A percentile compares a stretch with the other conserved stretches of the same genome.
These are phyloP conservation scores for Trypanosoma congolense DNA, from an alignment of 208 protist species.

Conservation along the genomic window DNA sequence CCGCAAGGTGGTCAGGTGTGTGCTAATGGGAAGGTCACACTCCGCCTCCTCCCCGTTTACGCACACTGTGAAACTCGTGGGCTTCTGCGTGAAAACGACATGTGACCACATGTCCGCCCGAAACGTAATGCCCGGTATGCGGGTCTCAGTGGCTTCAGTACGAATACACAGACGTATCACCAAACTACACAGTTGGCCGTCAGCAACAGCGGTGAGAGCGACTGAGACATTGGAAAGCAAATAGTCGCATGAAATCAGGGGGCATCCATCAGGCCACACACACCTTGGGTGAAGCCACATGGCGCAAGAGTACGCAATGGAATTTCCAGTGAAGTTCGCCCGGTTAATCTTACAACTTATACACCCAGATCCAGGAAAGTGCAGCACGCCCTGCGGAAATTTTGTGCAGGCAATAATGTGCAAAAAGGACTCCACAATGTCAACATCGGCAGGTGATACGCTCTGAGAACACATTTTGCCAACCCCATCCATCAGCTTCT, in stretches of 20 bases:
- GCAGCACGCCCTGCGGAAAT: slow-evolving; percentile 41
- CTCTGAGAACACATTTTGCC: slow-evolving; percentile 42
- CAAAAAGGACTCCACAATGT: slow-evolving; percentile 69
- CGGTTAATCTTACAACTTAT: slow-evolving; percentile 40
- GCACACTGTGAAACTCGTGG: slow-evolving; percentile 50
- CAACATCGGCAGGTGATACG: slow-evolving; percentile 58
- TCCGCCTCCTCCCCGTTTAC: slow-evolving; percentile 55
- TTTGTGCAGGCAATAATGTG: slow-evolving; percentile 44
- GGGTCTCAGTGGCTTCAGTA: slow-evolving; percentile 19
- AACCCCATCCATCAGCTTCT: slow-evolving; percentile 43
- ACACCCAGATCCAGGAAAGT: slow-evolving; percentile 63
- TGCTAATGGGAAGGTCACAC: slow-evolving; percentile 32
- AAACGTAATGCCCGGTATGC: slow-evolving; percentile 51
- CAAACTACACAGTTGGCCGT: slow-evolving; percentile 63
- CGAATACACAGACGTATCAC: slow-evolving; percentile 33
- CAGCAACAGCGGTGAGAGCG: slow-evolving; percentile 49
- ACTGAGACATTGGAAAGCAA: slow-evolving; percentile 31
- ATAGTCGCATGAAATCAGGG: slow-evolving; percentile 70
- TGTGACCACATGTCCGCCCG: slow-evolving; percentile 67
- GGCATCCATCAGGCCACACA: slow-evolving; percentile 67
- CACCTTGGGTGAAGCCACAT: slow-evolving; percentile 78
- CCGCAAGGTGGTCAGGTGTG: slow-evolving; percentile 46
- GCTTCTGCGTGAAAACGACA: slow-evolving; percentile 61
- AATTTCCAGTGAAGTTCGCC: slow-evolving; percentile 28
- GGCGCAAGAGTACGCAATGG: slow-evolving; percentile 69